Percentiles rank a stretch among this genome's conserved stretches.
These are phyloP conservation scores for Hemisphaericaspora xylofermentans DNA, from an alignment of 1,139 yeast species.

Conservation along the genomic window DNA sequence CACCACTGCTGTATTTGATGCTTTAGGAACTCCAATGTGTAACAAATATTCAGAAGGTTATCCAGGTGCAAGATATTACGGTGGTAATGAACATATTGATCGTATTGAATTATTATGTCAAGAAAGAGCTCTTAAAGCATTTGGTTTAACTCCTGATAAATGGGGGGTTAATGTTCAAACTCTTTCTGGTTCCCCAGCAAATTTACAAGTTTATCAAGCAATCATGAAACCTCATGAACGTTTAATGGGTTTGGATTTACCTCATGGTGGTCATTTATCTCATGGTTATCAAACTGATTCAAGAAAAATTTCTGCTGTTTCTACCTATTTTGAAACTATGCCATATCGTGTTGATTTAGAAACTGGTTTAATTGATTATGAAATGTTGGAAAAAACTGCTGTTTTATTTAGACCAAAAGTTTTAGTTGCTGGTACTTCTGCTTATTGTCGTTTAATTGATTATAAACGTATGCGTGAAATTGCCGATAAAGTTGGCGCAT, in stretches of 20 bases:
- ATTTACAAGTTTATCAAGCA: slow-evolving; percentile 91
- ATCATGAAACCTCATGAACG: slow-evolving; percentile 87
- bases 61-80: slow-evolving; percentile 96
- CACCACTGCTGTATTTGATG: slow-evolving; percentile 89
- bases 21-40: slow-evolving; percentile 94
- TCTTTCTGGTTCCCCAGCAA: slow-evolving; percentile 94
- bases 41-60: slow-evolving; percentile 98
- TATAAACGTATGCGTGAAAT: slow-evolving; percentile 85
- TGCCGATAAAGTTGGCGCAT: slow-evolving; percentile 92
- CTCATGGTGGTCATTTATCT: slow-evolving; percentile 96
- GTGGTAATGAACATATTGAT: slow-evolving; percentile 94
- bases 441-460: slow-evolving; percentile 89
- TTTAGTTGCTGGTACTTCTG: slow-evolving; percentile 95
- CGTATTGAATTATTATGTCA: slow-evolving; percentile 88
- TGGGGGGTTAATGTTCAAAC: slow-evolving; percentile 99
- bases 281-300: slow-evolving; percentile 93
- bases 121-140: slow-evolving; percentile 86
- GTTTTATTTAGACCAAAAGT: slow-evolving; percentile 88
- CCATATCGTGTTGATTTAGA: slow-evolving; percentile 84
- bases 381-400: slow-evolving; percentile 80
- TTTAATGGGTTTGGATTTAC: slow-evolving; percentile 93
- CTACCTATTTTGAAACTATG: slow-evolving; percentile 95
- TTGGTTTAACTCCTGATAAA: slow-evolving; percentile 65
- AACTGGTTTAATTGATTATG: slow-evolving; percentile 92
- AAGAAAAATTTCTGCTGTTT: slow-evolving; percentile 84